phyloP scores from a whole-genome alignment of 345 rosid genomes.

The Passiflora organensis region DNA sequence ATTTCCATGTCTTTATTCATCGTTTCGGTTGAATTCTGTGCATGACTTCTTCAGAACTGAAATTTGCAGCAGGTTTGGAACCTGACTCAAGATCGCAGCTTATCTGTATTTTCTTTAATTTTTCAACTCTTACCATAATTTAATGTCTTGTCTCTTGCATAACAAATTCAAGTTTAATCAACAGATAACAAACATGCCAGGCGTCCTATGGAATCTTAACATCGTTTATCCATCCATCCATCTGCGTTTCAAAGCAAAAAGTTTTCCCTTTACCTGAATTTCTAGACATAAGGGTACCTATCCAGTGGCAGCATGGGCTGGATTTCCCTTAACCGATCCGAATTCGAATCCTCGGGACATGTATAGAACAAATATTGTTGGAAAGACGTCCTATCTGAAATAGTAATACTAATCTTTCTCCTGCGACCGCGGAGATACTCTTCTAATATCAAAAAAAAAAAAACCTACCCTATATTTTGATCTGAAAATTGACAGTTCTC shows the following conservation, averaged over 20 bases:
- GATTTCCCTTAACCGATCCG: too few species aligned
- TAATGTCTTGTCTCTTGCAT: background rate
- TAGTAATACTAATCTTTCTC: too few species aligned
- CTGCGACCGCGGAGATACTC: too few species aligned
- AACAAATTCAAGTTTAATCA: background rate
- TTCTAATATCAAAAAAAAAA: too few species aligned
- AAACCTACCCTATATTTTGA: too few species aligned
- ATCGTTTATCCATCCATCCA: constrained; percentile 13
- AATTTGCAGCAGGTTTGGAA: constrained; percentile 14
- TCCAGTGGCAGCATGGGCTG: too few species aligned
- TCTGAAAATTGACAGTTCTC: constrained; percentile 20
- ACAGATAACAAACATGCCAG: constrained; percentile 18
- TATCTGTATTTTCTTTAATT: too few species aligned
- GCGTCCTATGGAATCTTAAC: constrained; percentile 8
- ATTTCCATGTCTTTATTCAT: constrained; percentile 38
- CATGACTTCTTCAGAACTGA: constrained; percentile 24
- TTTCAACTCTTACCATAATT: background rate
- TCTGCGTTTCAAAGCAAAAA: background rate
- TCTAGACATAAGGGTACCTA: constrained; percentile 20
- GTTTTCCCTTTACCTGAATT: constrained; percentile 16
- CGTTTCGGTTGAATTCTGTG: constrained; percentile 12
- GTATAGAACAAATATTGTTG: too few species aligned
- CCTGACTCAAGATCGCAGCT: background rate
- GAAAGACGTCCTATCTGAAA: too few species aligned
- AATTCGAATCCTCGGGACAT: too few species aligned